Conservation (phyloP, 768 basidiomycete genomes). For the Scleroderma bovista region DNA sequence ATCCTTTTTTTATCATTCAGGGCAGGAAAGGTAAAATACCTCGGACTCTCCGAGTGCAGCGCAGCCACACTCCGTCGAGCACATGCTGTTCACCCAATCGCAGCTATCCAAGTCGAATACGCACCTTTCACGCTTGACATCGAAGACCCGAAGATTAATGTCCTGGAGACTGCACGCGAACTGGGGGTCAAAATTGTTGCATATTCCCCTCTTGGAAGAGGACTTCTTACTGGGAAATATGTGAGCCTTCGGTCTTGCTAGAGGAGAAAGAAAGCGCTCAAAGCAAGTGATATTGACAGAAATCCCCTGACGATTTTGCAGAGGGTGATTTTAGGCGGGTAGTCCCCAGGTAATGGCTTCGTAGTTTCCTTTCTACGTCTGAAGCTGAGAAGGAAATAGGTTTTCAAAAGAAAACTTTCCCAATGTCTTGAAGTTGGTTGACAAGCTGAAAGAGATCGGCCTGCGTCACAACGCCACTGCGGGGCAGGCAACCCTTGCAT, state of each 20-base stretch:
- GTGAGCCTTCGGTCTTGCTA: conserved; percentile 20
- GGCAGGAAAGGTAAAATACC: conserved; percentile 38
- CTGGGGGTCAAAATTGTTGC: conserved; percentile 45
- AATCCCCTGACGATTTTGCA: conserved; percentile 30
- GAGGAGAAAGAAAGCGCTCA: neutral
- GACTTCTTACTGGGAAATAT: conserved; percentile 43
- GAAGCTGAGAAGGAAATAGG: conserved; percentile 5
- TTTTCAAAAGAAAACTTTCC: conserved; percentile 40
- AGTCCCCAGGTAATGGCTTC: conserved; percentile 13
- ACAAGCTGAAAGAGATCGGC: conserved; percentile 30
- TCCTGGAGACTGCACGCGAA: conserved; percentile 42
- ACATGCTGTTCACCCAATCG: conserved; percentile 44
- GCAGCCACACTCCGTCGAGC: conserved; percentile 41
- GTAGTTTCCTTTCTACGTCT: too few species aligned
- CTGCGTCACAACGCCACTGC: conserved; percentile 29
- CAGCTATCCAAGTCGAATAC: conserved; percentile 48
- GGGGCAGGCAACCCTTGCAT: conserved; percentile 38
- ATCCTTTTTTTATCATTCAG: conserved; percentile 12
- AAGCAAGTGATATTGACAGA: conserved; percentile 11
- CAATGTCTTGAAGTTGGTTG: conserved; percentile 34
- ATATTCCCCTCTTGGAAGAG: conserved; percentile 49
- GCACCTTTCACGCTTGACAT: conserved; percentile 45
- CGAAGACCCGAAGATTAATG: conserved; percentile 36
- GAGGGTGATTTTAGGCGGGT: conserved; percentile 18
- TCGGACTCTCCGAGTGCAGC: conserved; percentile 46